phyloP scores from a whole-genome alignment of 73 alveolate genomes.

The Paraurostyla sp. region DNA sequence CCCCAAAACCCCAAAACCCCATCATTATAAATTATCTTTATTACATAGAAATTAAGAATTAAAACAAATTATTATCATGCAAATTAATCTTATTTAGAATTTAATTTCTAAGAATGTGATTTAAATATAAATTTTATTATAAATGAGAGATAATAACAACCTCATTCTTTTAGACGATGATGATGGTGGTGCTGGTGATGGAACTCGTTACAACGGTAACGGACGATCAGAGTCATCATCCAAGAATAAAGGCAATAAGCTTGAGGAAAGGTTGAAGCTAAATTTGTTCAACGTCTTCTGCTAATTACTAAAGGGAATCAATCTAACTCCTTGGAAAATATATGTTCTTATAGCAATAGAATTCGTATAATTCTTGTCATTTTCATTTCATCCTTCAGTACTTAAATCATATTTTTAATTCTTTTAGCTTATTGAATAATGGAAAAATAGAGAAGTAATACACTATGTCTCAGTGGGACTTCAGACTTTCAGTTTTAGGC shows the following conservation, averaged over 20 bases:
- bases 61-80: no score
- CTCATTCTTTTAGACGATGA: slow-evolving; percentile 14
- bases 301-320: slow-evolving; percentile 52
- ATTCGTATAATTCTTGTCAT: slow-evolving; percentile 55
- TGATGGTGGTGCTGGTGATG: slow-evolving; percentile 32
- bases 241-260: not conserved
- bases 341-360: slow-evolving; percentile 50
- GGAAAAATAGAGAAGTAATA: slow-evolving; percentile 34
- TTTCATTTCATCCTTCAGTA: slow-evolving; percentile 70
- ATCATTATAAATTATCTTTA: no score
- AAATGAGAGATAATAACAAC: slow-evolving; percentile 34
- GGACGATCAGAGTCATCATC: not conserved
- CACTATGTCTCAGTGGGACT: slow-evolving; percentile 16
- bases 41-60: no score
- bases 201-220: not conserved
- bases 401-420: not conserved
- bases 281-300: slow-evolving; percentile 36
- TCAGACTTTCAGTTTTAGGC: slow-evolving; percentile 23
- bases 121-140: not conserved
- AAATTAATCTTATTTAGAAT: no score
- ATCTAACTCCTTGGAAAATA: slow-evolving; percentile 62
- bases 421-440: not conserved
- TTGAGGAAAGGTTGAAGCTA: slow-evolving; percentile 28
- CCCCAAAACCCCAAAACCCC: no score
- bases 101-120: no score